phyloP scores from a whole-genome alignment of 1,284 basidiomycete genomes.

The Ustilago loliicola region DNA sequence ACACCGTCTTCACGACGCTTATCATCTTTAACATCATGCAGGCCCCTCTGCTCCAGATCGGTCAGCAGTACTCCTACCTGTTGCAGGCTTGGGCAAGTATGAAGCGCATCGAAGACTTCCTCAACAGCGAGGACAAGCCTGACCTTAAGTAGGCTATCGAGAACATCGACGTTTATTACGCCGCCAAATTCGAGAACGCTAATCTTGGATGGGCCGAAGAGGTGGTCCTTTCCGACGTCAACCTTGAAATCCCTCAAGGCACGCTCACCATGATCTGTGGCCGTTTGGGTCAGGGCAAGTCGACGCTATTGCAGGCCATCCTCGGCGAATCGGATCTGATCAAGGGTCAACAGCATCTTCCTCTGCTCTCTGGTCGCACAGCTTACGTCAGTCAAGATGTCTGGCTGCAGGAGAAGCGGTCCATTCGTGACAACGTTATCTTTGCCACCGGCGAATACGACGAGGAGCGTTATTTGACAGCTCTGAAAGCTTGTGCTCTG shows the following conservation, averaged over 20 bases:
- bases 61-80: slow-evolving; percentile 57
- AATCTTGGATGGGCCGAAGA: slow-evolving; percentile 41
- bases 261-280: slow-evolving; percentile 63
- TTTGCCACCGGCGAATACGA: slow-evolving; percentile 57
- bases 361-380: slow-evolving; percentile 31
- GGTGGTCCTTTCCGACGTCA: slow-evolving; percentile 37
- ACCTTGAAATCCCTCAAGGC: slow-evolving; percentile 42
- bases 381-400: slow-evolving; percentile 65
- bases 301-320: slow-evolving; percentile 60
- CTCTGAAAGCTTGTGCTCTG: slow-evolving; percentile 62
- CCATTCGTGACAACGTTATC: slow-evolving; percentile 63
- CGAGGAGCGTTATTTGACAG: slow-evolving; percentile 53
- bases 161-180: slow-evolving; percentile 15
- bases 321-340: slow-evolving; percentile 62
- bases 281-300: slow-evolving; percentile 64
- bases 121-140: slow-evolving; percentile 38
- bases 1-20: slow-evolving; percentile 60
- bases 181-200: slow-evolving; percentile 44
- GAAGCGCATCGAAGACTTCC: slow-evolving; percentile 57
- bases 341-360: slow-evolving; percentile 41
- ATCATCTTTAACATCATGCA: slow-evolving; percentile 56
- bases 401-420: slow-evolving; percentile 60
- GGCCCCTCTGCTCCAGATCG: slow-evolving; percentile 52
- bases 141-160: slow-evolving; percentile 22
- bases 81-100: slow-evolving; percentile 57